These are phyloP conservation scores for Ambrosiella beaveri DNA, from an alignment of 2,329 filamentous ascomycete genomes.

Conservation along the genomic window DNA sequence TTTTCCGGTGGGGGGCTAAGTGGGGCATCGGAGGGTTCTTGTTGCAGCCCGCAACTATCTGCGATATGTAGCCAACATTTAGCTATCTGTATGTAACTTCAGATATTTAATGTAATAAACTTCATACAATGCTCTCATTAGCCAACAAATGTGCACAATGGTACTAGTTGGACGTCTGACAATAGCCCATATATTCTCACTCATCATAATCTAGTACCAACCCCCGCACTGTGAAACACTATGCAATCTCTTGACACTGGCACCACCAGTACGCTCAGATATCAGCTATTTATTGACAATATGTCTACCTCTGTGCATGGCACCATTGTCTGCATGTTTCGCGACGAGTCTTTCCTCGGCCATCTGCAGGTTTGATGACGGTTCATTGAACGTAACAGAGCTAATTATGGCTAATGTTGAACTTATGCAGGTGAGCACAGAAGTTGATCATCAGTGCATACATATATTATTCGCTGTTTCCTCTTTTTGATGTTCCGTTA, in stretches of 20 bases:
- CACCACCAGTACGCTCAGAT: neutral
- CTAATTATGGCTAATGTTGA: neutral
- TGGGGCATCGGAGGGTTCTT: no score
- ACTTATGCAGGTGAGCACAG: neutral
- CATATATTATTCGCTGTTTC: neutral
- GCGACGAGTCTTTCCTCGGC: neutral
- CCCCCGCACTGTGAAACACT: neutral
- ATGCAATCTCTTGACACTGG: neutral
- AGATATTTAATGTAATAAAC: no score
- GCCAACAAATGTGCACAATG: no score
- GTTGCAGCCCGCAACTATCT: no score
- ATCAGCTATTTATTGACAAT: neutral
- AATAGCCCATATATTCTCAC: neutral
- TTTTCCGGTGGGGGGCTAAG: no score
- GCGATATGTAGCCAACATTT: no score
- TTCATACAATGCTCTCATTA: no score
- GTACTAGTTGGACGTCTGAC: no score
- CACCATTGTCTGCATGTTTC: neutral
- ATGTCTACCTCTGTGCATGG: neutral
- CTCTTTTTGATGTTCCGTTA: no score
- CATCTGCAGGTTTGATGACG: neutral
- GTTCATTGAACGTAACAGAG: neutral
- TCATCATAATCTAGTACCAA: neutral
- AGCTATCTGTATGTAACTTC: no score
- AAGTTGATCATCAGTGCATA: neutral